Evolutionary conservation across 225 moss, liverwort and hornwort species (phyloP), one percentile per base, ranked within the genome.

Genomic region (Asterella californica): DNA sequence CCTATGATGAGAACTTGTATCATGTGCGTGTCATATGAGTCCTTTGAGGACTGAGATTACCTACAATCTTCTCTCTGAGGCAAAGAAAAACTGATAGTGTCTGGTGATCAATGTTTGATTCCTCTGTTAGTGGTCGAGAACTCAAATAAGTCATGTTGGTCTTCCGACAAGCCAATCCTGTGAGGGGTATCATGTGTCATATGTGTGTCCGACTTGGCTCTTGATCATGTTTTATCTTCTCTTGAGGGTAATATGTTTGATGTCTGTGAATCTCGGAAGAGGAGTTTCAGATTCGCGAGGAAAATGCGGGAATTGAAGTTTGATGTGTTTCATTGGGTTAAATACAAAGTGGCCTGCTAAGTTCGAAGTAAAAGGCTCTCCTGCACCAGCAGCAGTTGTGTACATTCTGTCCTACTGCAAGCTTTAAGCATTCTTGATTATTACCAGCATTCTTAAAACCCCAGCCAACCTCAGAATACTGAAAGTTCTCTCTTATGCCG

Each of bases 11-110:
- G 81, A 82, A 68, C 77, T 61, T 84, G 82, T 83, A 84, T 87
- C 82, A 87, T 54, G 84, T 88, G 85, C 82, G 84, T 84, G 87
- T 88, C 85, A 81, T 83, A 85, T 88, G 85, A 88, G 85, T 88
- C 83, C 82, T 61, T 0, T 2, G 9, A 63, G 80, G 11, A 65
- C 64, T 47, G 30, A 25, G 22, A 25, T 68, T 68, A 45, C 30
- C 22, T 27, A 68, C 54, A 72, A 38, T 29, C 71, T 72, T 50
- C 70, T 68, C 75, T 84, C 36, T 77, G 60, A 70, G 64, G 42
- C 59, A 10, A 53, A 36, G 36, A 2, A 25, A 54, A 47, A 11
- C 6, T 2, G 0, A 25, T 0, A 71, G 47, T 45, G 46, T n/a
- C 25, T 71, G 38, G 37, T 22, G 15, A 24, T 0, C 19, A 1